Evolutionary conservation across 2,329 filamentous ascomycete genomes (phyloP).

Genomic region (Trichoderma koningiopsis): DNA sequence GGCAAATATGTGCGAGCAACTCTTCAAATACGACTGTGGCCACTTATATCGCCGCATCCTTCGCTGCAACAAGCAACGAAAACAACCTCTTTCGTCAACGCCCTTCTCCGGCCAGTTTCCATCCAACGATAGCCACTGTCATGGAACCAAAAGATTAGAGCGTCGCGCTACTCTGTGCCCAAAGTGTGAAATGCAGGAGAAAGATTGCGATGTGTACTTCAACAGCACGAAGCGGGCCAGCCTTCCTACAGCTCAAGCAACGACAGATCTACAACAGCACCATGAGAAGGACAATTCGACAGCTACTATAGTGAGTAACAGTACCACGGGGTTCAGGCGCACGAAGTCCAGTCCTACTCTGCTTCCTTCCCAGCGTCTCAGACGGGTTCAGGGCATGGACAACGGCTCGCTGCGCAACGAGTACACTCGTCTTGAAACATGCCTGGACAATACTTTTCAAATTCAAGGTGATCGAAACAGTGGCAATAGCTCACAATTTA

Average conservation of each 20-base stretch:
- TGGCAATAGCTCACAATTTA: not conserved
- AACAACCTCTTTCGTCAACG: not conserved
- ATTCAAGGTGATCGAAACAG: not conserved
- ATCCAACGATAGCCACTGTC: not conserved
- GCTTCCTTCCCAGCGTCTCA: not conserved
- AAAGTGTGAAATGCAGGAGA: conserved; percentile 1
- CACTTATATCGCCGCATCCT: conserved; percentile 28
- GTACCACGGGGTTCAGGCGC: not conserved
- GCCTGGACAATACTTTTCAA: not conserved
- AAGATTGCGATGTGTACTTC: not conserved
- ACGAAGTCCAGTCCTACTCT: not conserved
- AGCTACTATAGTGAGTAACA: conserved; percentile 3
- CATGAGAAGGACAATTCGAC: not conserved
- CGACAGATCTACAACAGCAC: not conserved
- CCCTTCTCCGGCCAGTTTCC: not conserved
- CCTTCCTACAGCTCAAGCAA: not conserved
- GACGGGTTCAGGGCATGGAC: conserved; percentile 3
- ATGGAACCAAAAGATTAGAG: not conserved
- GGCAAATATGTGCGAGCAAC: conserved; percentile 31
- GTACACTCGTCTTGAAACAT: conserved; percentile 12
- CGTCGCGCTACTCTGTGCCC: conserved; percentile 2
- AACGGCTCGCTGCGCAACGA: conserved; percentile 13
- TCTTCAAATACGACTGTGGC: conserved; percentile 30
- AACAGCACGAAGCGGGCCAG: not conserved
- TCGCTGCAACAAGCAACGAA: not conserved